Evolutionary conservation across 2,329 filamentous ascomycete genomes (phyloP).

Genomic region (Sodiomyces alkalinus): DNA sequence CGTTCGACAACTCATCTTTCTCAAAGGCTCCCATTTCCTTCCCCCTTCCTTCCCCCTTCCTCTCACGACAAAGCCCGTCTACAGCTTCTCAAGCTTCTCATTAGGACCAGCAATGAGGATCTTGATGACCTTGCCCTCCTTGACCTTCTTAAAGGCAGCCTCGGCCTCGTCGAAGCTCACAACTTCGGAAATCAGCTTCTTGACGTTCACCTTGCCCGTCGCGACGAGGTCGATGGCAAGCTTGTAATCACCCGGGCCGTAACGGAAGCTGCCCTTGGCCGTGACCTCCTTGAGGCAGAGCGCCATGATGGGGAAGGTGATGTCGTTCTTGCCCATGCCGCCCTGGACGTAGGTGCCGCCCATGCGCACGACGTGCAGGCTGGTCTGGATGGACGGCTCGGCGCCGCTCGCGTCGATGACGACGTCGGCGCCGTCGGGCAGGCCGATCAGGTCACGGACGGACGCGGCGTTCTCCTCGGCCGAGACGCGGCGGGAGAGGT

Average conservation of each 20-base stretch:
- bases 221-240: constrained; percentile 66
- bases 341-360: constrained; percentile 73
- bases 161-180: constrained; percentile 74
- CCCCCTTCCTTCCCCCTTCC: too few species aligned
- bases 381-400: constrained; percentile 62
- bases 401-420: constrained; percentile 72
- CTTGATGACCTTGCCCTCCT: constrained; percentile 65
- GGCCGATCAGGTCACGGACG: constrained; percentile 45
- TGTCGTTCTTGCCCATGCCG: constrained; percentile 79
- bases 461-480: constrained; percentile 61
- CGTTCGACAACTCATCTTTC: too few species aligned
- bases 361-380: constrained; percentile 52
- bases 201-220: constrained; percentile 60
- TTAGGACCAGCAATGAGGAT: constrained; percentile 52
- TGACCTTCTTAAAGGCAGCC: constrained; percentile 74
- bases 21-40: too few species aligned
- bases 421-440: constrained; percentile 56
- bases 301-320: constrained; percentile 83
- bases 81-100: constrained; percentile 27
- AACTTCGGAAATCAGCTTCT: constrained; percentile 63
- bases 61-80: too few species aligned
- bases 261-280: constrained; percentile 77
- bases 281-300: constrained; percentile 83
- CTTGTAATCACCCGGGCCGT: constrained; percentile 75
- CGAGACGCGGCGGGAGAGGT: constrained; percentile 43